Evolutionary conservation across 352 stramenopile species (phyloP), one percentile per base, ranked within the genome.

Genomic region (Pythium apleroticum): DNA sequence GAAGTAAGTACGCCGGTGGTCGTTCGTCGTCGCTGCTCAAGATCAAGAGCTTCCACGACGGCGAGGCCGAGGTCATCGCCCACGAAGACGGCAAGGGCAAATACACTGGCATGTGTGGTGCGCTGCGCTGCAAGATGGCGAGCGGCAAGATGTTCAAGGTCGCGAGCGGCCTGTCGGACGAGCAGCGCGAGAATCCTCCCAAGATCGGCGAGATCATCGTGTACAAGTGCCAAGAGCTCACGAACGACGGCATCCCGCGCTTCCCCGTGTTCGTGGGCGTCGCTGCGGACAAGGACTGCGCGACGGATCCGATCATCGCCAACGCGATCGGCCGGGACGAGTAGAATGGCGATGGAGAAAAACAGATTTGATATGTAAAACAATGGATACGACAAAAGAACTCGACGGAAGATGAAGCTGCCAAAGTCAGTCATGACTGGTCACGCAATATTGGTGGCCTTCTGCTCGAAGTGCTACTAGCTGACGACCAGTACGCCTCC

Each of bases 171-270:
- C 70, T 93, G 12, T 90, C 79, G 28, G 81, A 91, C 59, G 52
- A 73, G 46, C 72, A 89, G 63, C 76, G 79, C 35, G 69, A 64
- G 33, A 63, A 77, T 1, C 83, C 83, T 19, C 80, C 83, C 1
- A 41, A 56, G 9, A 57, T 90, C 25, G 83, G 79, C 11, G 74
- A 70, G n/a, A 86, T 90, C 62, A 73, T 93, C 52, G 85, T 89
- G 68, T 91, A 91, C 75, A 89, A 89, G 61, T 93, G 80, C 39
- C 81, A 91, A 60, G 84, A 93, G 65, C 77, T 90, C 46, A 93
- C 81, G 54, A 79, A 80, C 55, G 77, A 77, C 60, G 74, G 76
- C 22, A 84, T 90, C 57, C 84, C 84, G 17, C 78, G 84, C 11
- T 93, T 93, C 72, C 84, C 84, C 0, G 77, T 88, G 27, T 93